These are phyloP conservation scores for Aspergillus viridinutans DNA, from an alignment of 2,329 filamentous ascomycete genomes.

Conservation along the genomic window DNA sequence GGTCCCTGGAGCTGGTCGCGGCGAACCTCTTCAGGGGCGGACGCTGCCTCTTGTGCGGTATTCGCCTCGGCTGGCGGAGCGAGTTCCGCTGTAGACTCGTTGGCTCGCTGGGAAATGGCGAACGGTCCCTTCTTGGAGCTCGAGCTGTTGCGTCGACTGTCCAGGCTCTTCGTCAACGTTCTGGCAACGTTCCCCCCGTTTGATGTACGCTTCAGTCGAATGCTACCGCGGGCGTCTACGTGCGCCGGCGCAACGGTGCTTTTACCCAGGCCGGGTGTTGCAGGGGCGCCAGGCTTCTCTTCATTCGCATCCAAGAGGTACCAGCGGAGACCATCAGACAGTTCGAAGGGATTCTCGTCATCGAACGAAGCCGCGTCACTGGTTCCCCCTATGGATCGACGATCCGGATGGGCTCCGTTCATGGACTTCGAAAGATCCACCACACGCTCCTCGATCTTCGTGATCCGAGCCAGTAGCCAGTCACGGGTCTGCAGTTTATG, in stretches of 20 bases:
- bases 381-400: slow-evolving; percentile 43
- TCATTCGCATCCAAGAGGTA: slow-evolving; percentile 91
- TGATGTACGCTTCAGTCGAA: slow-evolving; percentile 47
- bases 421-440: slow-evolving; percentile 85
- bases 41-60: slow-evolving; percentile 35
- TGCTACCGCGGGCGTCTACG: slow-evolving; percentile 76
- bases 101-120: slow-evolving; percentile 25
- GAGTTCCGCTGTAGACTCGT: slow-evolving; percentile 34
- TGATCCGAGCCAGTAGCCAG: slow-evolving; percentile 94
- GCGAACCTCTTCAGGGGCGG: slow-evolving; percentile 47
- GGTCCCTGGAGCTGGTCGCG: slow-evolving; percentile 43
- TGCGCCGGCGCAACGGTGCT: slow-evolving; percentile 84
- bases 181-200: slow-evolving; percentile 71
- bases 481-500: slow-evolving; percentile 82
- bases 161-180: slow-evolving; percentile 79
- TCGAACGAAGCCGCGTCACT: slow-evolving; percentile 61
- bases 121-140: slow-evolving; percentile 68
- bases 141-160: slow-evolving; percentile 84
- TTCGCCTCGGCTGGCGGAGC: slow-evolving; percentile 35
- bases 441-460: slow-evolving; percentile 84
- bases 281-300: slow-evolving; percentile 85
- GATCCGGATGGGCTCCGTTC: slow-evolving; percentile 51
- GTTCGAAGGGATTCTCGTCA: slow-evolving; percentile 94
- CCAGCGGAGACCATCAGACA: slow-evolving; percentile 93
- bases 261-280: slow-evolving; percentile 88